phyloP scores from a whole-genome alignment of 345 rosid genomes.

The Linum usitatissimum region DNA sequence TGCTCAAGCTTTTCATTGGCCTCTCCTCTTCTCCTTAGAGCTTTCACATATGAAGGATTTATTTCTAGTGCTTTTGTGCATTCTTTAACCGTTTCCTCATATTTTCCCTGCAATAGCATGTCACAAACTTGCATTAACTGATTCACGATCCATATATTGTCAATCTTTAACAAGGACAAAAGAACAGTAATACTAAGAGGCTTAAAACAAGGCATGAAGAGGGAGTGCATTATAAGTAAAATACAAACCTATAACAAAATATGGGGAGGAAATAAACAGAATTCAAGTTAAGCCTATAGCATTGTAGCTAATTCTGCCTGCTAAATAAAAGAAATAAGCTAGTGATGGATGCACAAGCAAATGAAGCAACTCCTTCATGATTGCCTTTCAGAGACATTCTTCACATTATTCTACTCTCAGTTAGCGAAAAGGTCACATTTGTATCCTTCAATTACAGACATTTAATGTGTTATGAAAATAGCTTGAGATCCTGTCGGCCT shows the following conservation, averaged over 20 bases:
- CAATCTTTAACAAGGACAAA: not conserved
- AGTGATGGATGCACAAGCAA: not conserved
- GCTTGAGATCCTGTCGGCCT: too few relatives aligned
- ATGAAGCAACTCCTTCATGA: not conserved
- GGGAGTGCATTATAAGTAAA: not conserved
- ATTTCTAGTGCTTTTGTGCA: constrained; percentile 74
- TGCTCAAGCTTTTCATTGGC: constrained; percentile 83
- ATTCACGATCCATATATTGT: not conserved
- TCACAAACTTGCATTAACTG: not conserved
- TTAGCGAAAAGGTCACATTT: too few relatives aligned
- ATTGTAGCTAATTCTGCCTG: not conserved
- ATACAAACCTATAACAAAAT: not conserved
- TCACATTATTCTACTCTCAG: not conserved
- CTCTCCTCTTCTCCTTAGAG: constrained; percentile 68
- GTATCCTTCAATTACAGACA: not conserved
- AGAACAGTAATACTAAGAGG: not conserved
- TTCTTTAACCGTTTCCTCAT: constrained; percentile 70
- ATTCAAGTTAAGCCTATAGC: not conserved
- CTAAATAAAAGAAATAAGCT: not conserved
- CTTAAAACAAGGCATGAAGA: not conserved
- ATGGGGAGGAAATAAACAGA: not conserved
- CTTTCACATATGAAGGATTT: constrained; percentile 68
- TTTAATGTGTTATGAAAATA: too few relatives aligned
- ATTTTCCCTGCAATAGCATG: constrained; percentile 40
- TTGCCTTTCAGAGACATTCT: not conserved